These are phyloP conservation scores for Asterella californica DNA, from an alignment of 225 moss, liverwort and hornwort species.

Conservation along the genomic window DNA sequence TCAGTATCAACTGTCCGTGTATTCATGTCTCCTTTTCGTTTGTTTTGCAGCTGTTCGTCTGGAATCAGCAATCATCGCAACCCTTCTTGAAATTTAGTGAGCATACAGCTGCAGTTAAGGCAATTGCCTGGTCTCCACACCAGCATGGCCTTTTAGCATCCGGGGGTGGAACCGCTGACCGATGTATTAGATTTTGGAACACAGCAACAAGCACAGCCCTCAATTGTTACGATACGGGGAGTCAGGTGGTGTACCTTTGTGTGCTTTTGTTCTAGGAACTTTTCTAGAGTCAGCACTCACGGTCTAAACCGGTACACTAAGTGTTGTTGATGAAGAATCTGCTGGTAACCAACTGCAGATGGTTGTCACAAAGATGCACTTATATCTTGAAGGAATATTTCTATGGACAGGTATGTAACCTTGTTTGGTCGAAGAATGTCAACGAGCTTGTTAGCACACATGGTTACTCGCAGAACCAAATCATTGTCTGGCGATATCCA, in stretches of 20 bases:
- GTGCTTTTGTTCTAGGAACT: not conserved
- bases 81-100: constrained; percentile 98
- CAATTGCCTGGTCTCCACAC: constrained; percentile 97
- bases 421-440: constrained; percentile 99
- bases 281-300: no score
- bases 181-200: constrained; percentile 96
- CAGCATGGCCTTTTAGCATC: constrained; percentile 93
- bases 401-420: constrained; percentile 65
- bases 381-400: no score
- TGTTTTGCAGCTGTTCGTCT: constrained; percentile 59
- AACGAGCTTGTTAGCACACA: constrained; percentile 99
- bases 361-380: no score
- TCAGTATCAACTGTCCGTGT: not conserved
- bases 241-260: constrained; percentile 43
- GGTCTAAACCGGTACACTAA: no score
- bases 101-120: constrained; percentile 97
- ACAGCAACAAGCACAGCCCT: constrained; percentile 83
- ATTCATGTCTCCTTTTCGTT: not conserved
- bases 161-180: constrained; percentile 93
- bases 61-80: constrained; percentile 94
- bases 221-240: constrained; percentile 89
- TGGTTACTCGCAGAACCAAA: constrained; percentile 98
- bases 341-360: no score
- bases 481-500: constrained; percentile 94
- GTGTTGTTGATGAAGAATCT: no score